These are phyloP conservation scores for Collybia nuda DNA, from an alignment of 768 basidiomycete species.

Conservation along the genomic window DNA sequence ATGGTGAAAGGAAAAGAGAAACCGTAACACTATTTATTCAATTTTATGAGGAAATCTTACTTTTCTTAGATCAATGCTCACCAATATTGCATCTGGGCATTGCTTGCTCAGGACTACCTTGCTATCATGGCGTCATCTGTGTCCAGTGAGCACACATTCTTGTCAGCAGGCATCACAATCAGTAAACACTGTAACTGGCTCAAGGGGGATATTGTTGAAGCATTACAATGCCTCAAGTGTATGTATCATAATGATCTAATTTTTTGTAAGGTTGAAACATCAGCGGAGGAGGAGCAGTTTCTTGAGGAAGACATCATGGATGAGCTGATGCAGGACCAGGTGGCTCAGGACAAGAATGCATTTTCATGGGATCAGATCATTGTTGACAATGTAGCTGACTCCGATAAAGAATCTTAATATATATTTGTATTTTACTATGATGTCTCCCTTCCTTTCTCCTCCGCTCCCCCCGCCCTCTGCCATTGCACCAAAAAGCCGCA, in stretches of 20 bases:
- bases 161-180: conserved; percentile 36
- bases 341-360: not conserved
- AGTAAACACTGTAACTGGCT: conserved; percentile 29
- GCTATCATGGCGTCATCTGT: conserved; percentile 38
- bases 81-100: conserved; percentile 32
- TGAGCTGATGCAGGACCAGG: not conserved
- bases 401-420: too few species aligned
- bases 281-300: not conserved
- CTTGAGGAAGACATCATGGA: not conserved
- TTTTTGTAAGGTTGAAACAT: not conserved
- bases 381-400: not conserved
- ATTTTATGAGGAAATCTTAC: too few species aligned
- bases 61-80: conserved; percentile 19
- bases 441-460: not conserved
- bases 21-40: too few species aligned
- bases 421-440: not conserved
- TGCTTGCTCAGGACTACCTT: conserved; percentile 36
- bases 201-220: conserved; percentile 33
- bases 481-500: not conserved
- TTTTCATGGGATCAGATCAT: not conserved
- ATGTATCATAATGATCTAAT: conserved; percentile 6
- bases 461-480: not conserved
- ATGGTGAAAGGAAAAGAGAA: too few species aligned
- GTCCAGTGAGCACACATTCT: conserved; percentile 38
- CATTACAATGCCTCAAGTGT: conserved; percentile 24